A percentile compares a stretch with the other conserved stretches of the same genome.
Conservation (phyloP, 1,139 yeast genomes). For the Yamadazyma conglobata region DNA sequence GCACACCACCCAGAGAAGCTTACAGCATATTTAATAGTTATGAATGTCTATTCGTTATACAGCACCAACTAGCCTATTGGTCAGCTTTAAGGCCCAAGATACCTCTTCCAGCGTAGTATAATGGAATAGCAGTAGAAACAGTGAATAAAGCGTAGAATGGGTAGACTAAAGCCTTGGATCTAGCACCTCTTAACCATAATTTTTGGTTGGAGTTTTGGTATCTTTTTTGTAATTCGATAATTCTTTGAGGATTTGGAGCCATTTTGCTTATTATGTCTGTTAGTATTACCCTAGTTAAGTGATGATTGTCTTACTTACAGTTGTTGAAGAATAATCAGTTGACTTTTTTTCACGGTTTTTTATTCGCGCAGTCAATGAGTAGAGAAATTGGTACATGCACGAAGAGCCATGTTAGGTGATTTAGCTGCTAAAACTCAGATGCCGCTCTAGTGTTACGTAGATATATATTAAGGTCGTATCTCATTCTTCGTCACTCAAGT, state of each 20-base stretch:
- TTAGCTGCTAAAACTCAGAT: too few species aligned
- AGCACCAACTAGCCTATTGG: too few species aligned
- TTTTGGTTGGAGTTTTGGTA: slow-evolving; percentile 71
- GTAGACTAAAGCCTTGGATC: slow-evolving; percentile 77
- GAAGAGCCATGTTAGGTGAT: too few species aligned
- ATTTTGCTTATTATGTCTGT: slow-evolving; percentile 17
- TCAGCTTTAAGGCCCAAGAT: slow-evolving; percentile 62
- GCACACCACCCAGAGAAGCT: too few species aligned
- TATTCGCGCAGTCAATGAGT: slow-evolving; percentile 10
- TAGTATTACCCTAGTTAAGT: background rate
- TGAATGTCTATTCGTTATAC: too few species aligned
- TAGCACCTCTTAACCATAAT: slow-evolving; percentile 69
- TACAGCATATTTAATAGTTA: too few species aligned
- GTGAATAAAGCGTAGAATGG: slow-evolving; percentile 89
- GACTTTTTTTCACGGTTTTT: slow-evolving; percentile 9
- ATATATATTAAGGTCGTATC: too few species aligned
- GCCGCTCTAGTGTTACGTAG: too few species aligned
- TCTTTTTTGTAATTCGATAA: slow-evolving; percentile 70
- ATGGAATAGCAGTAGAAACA: slow-evolving; percentile 65
- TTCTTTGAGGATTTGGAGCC: slow-evolving; percentile 54
- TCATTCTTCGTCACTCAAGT: slow-evolving; percentile 4
- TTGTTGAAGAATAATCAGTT: slow-evolving; percentile 12
- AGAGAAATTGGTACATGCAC: slow-evolving; percentile 1
- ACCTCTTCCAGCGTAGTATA: slow-evolving; percentile 80
- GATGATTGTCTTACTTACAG: slow-evolving; percentile 4